Base-by-base conservation (phyloP, 176 grass and related monocot species). In the Alopecurus myosuroides region DNA sequence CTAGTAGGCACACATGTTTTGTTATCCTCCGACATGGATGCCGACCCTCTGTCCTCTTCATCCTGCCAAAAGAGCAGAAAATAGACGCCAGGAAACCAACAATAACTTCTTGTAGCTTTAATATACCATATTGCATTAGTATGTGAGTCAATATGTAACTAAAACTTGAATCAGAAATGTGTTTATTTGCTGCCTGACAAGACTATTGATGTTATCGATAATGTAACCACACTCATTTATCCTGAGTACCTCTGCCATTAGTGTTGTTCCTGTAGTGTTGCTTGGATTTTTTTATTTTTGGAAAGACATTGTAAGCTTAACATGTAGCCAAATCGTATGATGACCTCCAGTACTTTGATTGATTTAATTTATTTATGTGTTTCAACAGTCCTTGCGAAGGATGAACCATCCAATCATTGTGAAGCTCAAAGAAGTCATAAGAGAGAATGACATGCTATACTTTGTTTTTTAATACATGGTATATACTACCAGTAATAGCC, bases 401-500 rank as follows among this genome's bases (percentile, higher is more conserved):
- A 92, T 99, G 93, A 99, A 93, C 78, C 97, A 99, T 96, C 93
- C 91, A 51, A 99, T 96, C 69, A 99, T 99, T 35, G 88, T 99
- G 63, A 99, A 99, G 87, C 94, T 99, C 70, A 99, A 96, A 82
- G 97, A 99, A 88, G 90, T 99, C 71, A 96, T 99, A 77, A 96
- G 97, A 87, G 97, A 96, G 89, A 94, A 92, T 36, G 97, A 99
- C 41, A 92, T 51, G 44, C 18, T 99, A 46, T 99, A 94, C 71
- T 92, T 99, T 64, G 97, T 99, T 62, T 99, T 99, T 88, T 93
- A 99, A 77, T 99, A 96, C 88, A 99, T 99, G 97, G 97, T 99
- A 94, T 81, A 85, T n/a, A 63, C 49, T 33, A 66, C 65, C 52
- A 67, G 65, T 48, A 5, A 33, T 82, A 63, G 14, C 25, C 57